Evolutionary conservation across 164 flowering plant genomes (phyloP), one percentile per base, ranked within the genome.

Genomic region (Piper longum): DNA sequence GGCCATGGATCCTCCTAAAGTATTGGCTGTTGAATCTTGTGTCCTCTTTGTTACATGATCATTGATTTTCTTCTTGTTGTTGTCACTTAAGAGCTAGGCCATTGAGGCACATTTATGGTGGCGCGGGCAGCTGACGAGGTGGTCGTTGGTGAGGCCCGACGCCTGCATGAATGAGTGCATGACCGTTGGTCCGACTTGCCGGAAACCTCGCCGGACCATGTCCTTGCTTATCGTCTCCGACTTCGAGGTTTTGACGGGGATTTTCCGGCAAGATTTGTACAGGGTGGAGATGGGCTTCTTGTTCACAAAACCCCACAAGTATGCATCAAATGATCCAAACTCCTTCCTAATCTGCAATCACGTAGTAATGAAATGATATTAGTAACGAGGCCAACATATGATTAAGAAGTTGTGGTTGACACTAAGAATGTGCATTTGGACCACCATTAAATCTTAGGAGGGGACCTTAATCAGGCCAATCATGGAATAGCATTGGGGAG

Each of bases 81-180:
- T 7, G 36, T 26, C 36, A 26, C 56, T 43, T 64, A 71, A 41
- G 78, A 67, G 36, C 36, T 26, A 26, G 8, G 77, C 77, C 65
- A 79, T 14, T 4, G 76, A 68, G 56, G 70, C 62, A 76, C 86
- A 83, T 18, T 83, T 83, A 16, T 72, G 79, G 80, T 88, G 92
- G 4, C 88, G 70, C 48, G 79, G 83, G 73, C 98, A 91, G 43
- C 76, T 77, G 74, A 78, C 67, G 56, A 91, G 73, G 70, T 91
- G 98, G 74, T 88, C 98, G 43, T 87, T 91, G 68, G 96, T 88
- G 67, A 91, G 90, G 54, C 98, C 98, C 0, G 86, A 84, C 8
- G 96, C 96, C 72, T 91, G 96, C 95, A 87, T 88, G 81, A 91
- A 91, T 2, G 96, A 88, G 71, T 88, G 83, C 62, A 91, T 75